Base-by-base conservation (phyloP, 345 rosid species). In the Lumnitzera racemosa region DNA sequence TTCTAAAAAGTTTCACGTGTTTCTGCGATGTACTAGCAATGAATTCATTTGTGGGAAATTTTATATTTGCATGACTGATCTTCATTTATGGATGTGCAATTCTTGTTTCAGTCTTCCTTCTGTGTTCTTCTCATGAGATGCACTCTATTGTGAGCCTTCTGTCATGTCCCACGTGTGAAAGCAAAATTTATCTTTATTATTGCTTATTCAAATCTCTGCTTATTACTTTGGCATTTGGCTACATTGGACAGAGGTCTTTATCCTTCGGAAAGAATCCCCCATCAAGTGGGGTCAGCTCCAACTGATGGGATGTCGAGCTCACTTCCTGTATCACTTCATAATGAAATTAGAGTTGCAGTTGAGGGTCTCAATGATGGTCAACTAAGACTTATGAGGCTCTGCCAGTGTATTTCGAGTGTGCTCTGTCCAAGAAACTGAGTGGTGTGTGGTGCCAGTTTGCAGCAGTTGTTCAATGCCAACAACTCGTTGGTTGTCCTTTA, bases 221-320 rank as follows among this genome's bases (percentile, higher is more conserved):
- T 9, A 36, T 36, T 7, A 36, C 43, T 36, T 36, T 36, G 7
- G 7, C 43, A 4, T 36, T 36, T 36, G 31, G 43, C 43, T 9
- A 36, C 43, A 36, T 49, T 59, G 62, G 65, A 54, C 92, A 83
- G 89, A 60, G 89, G 89, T 64, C 55, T 81, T 47, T 83, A 86
- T 75, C 88, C 91, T 61, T 69, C 78, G 1, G 86, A 77, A 29
- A 56, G 72, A 46, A 58, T 70, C 56, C 88, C 85, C 6, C 46
- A 61, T 62, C 46, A 36, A 24, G 51, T 76, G 52, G 63, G 71
- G 62, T 71, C 43, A 2, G 11, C 70, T 52, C 47, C 57, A 16
- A 13, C 65, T 16, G 50, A 57, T 17, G 67, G 61, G 53, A 55
- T 61, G 20, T 61, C 51, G 48, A 76, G 53, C 25, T 56, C 68